Evolutionary conservation across 2,329 filamentous ascomycete species (phyloP), one percentile per base, ranked within the genome.

Genomic region (Penicillium italicum): DNA sequence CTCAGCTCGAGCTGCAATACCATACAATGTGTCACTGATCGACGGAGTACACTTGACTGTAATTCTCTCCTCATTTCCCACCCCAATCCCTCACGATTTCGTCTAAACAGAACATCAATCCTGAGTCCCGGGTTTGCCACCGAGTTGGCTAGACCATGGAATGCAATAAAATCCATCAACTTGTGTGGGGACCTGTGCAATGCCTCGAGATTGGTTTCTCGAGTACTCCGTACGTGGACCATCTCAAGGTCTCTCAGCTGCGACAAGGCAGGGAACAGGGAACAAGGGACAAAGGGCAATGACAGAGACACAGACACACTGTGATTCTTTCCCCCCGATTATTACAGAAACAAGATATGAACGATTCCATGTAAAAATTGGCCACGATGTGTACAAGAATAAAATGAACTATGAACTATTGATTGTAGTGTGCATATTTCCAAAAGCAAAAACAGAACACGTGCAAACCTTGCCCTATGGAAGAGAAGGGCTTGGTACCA

Each of bases 391-490:
- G 47, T 45, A 40, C 33, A 50, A 41, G 22, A 14, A 48, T 14
- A 20, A 33, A 26, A 24, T 22, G 42, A n/a, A 31, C 14, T 37
- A 50, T 43, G 30, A n/a, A 51, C 41, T 51, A 55, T 55, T 51
- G 53, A 55, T 14, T 55, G 20, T n/a, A 43, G 22, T 36, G 34
- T 54, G 44, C 51, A 50, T 54, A 30, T 42, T 20, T 46, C 10
- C 40, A 36, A 54, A 54, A 42, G 37, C 20, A 54, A 42, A 36
- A 34, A 28, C 24, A 22, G 41, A 4, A 46, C 26, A 38, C 10
- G 30, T n/a, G n/a, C 26, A 36, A 30, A n/a, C 4, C 20, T 41
- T 10, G 24, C 26, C 33, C 28, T 33, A 55, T 55, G 16, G 41
- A 43, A 45, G 26, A 14, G 18, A 50, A 24, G 18, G 24, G 30